Percentiles rank a stretch among this genome's conserved stretches.
These are phyloP conservation scores for Penicillium sp. DNA, from an alignment of 2,329 filamentous ascomycete genomes.

Conservation along the genomic window DNA sequence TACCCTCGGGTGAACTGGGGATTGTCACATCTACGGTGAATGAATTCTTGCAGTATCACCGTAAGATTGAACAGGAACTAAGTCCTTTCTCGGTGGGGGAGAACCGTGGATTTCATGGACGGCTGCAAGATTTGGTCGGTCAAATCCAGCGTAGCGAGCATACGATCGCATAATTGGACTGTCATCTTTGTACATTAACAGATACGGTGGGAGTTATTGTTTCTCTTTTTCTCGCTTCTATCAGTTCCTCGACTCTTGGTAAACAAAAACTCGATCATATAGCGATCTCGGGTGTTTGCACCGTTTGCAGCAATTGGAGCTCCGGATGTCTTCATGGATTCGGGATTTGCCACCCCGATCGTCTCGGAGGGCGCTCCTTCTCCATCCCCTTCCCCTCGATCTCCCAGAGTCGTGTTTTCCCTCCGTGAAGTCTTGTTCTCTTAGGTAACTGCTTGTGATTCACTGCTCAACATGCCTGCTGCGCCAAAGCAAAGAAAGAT, in stretches of 20 bases:
- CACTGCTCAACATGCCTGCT: slow-evolving; percentile 52
- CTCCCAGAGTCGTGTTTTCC: no score
- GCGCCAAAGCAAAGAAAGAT: slow-evolving; percentile 87
- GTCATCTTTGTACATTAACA: no score
- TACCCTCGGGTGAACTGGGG: slow-evolving; percentile 46
- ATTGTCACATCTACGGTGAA: slow-evolving; percentile 53
- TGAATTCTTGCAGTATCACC: slow-evolving; percentile 58
- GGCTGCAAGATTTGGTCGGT: slow-evolving; percentile 50
- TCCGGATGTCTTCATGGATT: no score
- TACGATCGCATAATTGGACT: not conserved
- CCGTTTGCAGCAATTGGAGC: no score
- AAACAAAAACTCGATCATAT: no score
- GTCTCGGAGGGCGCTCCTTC: no score
- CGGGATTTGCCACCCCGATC: not conserved
- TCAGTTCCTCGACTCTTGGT: no score
- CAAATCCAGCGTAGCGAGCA: slow-evolving; percentile 33
- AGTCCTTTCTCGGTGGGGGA: slow-evolving; percentile 42
- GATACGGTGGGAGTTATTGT: no score
- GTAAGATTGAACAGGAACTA: slow-evolving; percentile 50
- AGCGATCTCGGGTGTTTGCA: no score
- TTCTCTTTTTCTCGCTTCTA: no score
- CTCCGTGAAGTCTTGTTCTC: no score
- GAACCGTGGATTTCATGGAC: slow-evolving; percentile 48
- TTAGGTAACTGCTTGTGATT: not conserved
- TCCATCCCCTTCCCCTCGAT: no score